Evolutionary conservation across 257 asterid genomes (phyloP).

Genomic region (Fraxinus anomala): DNA sequence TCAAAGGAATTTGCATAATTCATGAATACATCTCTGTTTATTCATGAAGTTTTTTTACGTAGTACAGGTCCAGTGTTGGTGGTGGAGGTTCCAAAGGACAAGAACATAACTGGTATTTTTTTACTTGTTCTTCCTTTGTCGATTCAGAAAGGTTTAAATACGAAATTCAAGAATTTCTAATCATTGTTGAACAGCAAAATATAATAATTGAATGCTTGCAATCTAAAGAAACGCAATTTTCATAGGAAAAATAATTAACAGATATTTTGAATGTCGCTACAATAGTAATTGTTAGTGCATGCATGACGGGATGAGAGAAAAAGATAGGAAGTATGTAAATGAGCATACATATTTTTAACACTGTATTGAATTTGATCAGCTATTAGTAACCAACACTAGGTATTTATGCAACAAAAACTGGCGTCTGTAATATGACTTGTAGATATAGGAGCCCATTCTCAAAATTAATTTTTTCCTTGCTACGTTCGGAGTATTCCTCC

Average conservation of each 20-base stretch:
- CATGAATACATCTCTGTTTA: no score
- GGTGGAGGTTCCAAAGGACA: constrained; percentile 27
- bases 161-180: not conserved
- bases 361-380: not conserved
- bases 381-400: not conserved
- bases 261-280: no score
- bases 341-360: not conserved
- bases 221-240: not conserved
- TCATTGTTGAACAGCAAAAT: not conserved
- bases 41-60: not conserved
- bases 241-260: no score
- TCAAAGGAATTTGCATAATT: not conserved
- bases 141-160: not conserved
- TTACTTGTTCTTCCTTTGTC: not conserved
- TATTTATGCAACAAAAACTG: not conserved
- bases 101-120: constrained; percentile 22
- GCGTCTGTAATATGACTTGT: not conserved
- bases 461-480: not conserved
- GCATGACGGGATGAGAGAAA: not conserved
- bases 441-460: not conserved
- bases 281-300: no score
- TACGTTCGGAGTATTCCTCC: not conserved
- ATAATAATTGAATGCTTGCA: not conserved
- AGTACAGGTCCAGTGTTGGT: constrained; percentile 23
- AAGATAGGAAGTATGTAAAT: not conserved